Conservation (phyloP, 148 eudicot genomes). For the Persicaria maculosa region DNA sequence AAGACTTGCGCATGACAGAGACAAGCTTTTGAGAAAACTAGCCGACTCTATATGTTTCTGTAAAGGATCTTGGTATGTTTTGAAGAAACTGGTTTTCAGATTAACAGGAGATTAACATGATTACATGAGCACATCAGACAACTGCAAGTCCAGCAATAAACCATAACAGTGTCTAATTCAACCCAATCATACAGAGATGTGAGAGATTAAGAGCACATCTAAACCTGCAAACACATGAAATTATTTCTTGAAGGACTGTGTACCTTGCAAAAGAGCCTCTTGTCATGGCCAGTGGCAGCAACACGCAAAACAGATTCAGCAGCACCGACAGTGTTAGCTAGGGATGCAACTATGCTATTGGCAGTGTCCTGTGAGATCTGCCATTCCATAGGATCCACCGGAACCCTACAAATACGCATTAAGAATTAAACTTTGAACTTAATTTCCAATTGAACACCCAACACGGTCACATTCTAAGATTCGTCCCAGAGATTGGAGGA, state of each 20-base stretch:
- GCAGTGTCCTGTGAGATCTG: slow-evolving; percentile 93
- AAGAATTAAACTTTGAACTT: background rate
- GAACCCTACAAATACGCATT: slow-evolving; percentile 40
- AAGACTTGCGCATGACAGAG: background rate
- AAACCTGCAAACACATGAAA: background rate
- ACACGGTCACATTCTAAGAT: background rate
- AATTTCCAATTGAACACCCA: background rate
- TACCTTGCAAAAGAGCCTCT: slow-evolving; percentile 83
- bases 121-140: too few species aligned
- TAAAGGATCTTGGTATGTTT: too few species aligned
- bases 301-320: slow-evolving; percentile 96
- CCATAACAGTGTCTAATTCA: background rate
- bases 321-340: slow-evolving; percentile 94
- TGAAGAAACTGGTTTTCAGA: background rate
- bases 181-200: background rate
- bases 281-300: slow-evolving; percentile 96
- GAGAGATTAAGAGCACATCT: background rate
- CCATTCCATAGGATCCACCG: slow-evolving; percentile 98
- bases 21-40: background rate
- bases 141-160: too few species aligned
- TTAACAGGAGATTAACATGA: background rate
- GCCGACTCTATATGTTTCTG: background rate
- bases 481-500: background rate
- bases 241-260: background rate
- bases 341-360: slow-evolving; percentile 58